Evolutionary conservation across 208 protist genomes (phyloP).

Genomic region (Trypanosoma conorhini): DNA sequence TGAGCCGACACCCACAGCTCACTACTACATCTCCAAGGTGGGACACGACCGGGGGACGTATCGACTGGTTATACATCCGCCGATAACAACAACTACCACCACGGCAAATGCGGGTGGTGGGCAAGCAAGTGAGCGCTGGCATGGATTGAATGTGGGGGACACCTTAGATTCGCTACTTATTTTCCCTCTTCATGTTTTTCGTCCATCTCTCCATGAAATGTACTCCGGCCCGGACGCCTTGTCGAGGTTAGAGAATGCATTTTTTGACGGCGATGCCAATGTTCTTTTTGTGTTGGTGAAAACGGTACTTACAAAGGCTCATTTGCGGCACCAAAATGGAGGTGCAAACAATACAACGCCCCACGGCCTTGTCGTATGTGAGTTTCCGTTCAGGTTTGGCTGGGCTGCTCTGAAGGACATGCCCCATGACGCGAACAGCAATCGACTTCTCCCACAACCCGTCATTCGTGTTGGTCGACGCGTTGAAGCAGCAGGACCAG

Average conservation of each 20-base stretch:
- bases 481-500: neutral
- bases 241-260: slow-evolving; percentile 46
- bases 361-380: slow-evolving; percentile 40
- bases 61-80: slow-evolving; percentile 21
- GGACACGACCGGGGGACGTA: slow-evolving; percentile 32
- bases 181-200: slow-evolving; percentile 72
- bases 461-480: slow-evolving; percentile 42
- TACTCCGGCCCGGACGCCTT: slow-evolving; percentile 37
- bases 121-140: neutral
- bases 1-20: slow-evolving; percentile 12
- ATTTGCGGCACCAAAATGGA: slow-evolving; percentile 15
- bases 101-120: neutral
- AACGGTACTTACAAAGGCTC: slow-evolving; percentile 43
- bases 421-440: slow-evolving; percentile 73
- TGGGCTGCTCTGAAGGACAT: slow-evolving; percentile 66
- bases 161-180: slow-evolving; percentile 55
- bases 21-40: slow-evolving; percentile 26
- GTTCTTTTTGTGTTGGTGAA: slow-evolving; percentile 62
- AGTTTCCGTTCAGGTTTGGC: slow-evolving; percentile 61
- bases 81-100: neutral
- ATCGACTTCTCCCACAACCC: slow-evolving; percentile 72
- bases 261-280: slow-evolving; percentile 64
- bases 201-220: slow-evolving; percentile 65
- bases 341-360: neutral
- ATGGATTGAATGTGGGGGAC: slow-evolving; percentile 43